Conservation (phyloP, 2,329 filamentous ascomycete genomes). For the Neofusicoccum parvum region DNA sequence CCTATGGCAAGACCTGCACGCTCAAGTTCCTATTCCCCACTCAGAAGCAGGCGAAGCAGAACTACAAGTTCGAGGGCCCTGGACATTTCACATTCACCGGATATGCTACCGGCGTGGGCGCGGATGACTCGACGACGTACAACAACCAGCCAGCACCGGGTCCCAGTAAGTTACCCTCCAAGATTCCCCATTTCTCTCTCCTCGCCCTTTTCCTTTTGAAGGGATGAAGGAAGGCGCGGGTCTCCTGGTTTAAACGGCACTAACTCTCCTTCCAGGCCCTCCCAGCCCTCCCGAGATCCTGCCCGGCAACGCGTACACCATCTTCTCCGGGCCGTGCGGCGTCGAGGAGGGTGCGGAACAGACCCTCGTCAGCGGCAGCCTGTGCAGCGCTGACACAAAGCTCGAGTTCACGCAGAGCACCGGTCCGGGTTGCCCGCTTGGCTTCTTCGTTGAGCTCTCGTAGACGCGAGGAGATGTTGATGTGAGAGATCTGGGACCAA, state of each 20-base stretch:
- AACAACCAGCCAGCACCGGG: constrained; percentile 27
- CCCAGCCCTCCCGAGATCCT: constrained; percentile 26
- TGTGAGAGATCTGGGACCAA: too few species aligned
- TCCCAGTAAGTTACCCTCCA: constrained; percentile 20
- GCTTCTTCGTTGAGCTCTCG: constrained; percentile 28
- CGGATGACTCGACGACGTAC: constrained; percentile 25
- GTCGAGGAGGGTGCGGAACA: constrained; percentile 15
- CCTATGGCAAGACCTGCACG: constrained; percentile 32
- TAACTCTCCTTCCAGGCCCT: constrained; percentile 11
- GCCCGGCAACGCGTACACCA: constrained; percentile 27
- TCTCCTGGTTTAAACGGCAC: too few species aligned
- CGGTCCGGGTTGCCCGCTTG: constrained; percentile 26
- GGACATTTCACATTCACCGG: constrained; percentile 28
- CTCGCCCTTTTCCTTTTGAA: background rate
- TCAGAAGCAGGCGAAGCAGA: constrained; percentile 22
- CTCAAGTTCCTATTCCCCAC: constrained; percentile 34
- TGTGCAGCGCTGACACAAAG: constrained; percentile 27
- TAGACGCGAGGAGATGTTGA: background rate
- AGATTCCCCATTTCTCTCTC: too few species aligned
- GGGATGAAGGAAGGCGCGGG: too few species aligned
- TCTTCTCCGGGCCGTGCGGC: constrained; percentile 25
- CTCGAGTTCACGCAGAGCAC: constrained; percentile 26
- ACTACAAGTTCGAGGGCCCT: constrained; percentile 21
- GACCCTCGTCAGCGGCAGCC: constrained; percentile 24
- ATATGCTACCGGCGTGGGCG: constrained; percentile 25